phyloP scores from a whole-genome alignment of 177 flowering plant genomes.

The Vitis hybrid region DNA sequence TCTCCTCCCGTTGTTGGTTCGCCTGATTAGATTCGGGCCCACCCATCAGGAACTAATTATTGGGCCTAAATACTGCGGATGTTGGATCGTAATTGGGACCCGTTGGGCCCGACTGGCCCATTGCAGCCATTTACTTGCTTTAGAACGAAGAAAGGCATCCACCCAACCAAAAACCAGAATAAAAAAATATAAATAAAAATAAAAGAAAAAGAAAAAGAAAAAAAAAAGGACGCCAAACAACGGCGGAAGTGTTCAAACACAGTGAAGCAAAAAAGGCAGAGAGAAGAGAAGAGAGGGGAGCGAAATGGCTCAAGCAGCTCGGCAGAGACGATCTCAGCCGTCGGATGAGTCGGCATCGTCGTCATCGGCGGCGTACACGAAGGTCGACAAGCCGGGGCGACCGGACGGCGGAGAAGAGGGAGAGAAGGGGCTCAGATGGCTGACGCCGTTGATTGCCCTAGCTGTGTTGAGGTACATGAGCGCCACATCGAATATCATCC shows the following conservation, averaged over 20 bases:
- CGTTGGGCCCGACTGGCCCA: too few species aligned
- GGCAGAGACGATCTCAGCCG: constrained; percentile 55
- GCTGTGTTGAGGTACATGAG: constrained; percentile 88
- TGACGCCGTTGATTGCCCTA: constrained; percentile 55
- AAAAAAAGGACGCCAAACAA: background rate
- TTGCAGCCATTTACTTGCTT: too few species aligned
- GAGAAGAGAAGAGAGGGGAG: too few species aligned
- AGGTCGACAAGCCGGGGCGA: constrained; percentile 57
- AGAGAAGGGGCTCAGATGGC: constrained; percentile 56
- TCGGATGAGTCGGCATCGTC: constrained; percentile 34
- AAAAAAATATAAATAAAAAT: too few species aligned
- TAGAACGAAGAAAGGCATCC: too few species aligned
- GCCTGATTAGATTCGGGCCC: too few species aligned
- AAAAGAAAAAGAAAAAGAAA: too few species aligned
- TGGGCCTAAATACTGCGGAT: too few species aligned
- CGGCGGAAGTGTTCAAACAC: background rate
- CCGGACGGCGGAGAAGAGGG: constrained; percentile 20
- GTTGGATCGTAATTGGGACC: too few species aligned
- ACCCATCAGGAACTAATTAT: too few species aligned
- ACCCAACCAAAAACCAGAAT: too few species aligned
- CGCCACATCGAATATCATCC: constrained; percentile 87
- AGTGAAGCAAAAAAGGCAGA: background rate
- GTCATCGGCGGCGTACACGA: constrained; percentile 46
- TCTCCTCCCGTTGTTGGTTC: too few species aligned
- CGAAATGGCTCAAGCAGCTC: constrained; percentile 44